phyloP scores from a whole-genome alignment of 768 basidiomycete species.

The Lactarius hengduanensis region DNA sequence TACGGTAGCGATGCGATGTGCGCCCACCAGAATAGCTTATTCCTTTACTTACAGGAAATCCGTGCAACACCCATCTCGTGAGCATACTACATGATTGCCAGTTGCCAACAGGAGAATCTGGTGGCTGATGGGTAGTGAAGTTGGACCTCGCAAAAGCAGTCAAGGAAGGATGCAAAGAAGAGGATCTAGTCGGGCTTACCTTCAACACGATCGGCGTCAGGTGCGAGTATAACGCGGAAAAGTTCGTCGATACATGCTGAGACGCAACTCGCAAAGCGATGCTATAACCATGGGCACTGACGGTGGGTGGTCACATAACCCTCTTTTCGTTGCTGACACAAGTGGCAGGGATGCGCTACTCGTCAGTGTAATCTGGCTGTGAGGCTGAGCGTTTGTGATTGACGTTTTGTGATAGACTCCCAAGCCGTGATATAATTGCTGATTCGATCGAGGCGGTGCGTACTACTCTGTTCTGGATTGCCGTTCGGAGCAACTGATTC shows the following conservation, averaged over 20 bases:
- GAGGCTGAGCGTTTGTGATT: not conserved
- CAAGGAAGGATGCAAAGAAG: conserved; percentile 79
- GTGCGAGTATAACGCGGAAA: conserved; percentile 36
- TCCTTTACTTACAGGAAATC: conserved; percentile 55
- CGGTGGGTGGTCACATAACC: conserved; percentile 44
- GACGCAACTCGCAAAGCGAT: conserved; percentile 46
- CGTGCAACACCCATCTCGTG: conserved; percentile 82
- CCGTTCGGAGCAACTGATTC: not conserved
- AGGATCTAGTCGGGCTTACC: conserved; percentile 76
- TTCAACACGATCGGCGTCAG: conserved; percentile 88
- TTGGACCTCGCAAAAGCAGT: conserved; percentile 76
- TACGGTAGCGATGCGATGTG: conserved; percentile 32
- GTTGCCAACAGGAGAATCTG: not conserved
- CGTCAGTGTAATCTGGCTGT: conserved; percentile 46
- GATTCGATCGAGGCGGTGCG: conserved; percentile 83
- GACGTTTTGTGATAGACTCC: conserved; percentile 49
- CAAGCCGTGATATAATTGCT: conserved; percentile 85
- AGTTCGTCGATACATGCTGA: not conserved
- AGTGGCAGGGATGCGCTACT: conserved; percentile 76
- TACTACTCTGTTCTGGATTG: not conserved
- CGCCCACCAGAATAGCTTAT: conserved; percentile 8
- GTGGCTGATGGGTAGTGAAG: conserved; percentile 37
- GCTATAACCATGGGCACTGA: conserved; percentile 90
- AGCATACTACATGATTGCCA: conserved; percentile 29
- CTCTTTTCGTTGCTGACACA: conserved; percentile 9